Conservation (phyloP, 345 rosid genomes). For the Eucalyptus curtisii region DNA sequence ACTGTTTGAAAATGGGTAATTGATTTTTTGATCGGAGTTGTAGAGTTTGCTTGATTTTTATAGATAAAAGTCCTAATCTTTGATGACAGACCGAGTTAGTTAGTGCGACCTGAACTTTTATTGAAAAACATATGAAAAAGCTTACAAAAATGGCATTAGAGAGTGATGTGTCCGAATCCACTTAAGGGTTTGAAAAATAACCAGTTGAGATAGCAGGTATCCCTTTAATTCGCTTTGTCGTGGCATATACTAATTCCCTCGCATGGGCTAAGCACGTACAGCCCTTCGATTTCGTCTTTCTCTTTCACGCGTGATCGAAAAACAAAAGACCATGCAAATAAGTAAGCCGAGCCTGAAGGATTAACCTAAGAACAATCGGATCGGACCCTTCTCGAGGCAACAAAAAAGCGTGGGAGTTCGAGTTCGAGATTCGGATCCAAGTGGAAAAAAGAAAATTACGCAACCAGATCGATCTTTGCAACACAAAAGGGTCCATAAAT, state of each 20-base stretch:
- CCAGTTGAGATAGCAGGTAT: background rate
- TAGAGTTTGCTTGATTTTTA: background rate
- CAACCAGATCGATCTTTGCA: background rate
- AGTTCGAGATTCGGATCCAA: background rate
- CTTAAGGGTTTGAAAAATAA: background rate
- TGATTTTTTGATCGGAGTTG: background rate
- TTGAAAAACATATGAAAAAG: background rate
- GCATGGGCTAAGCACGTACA: background rate
- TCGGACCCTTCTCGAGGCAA: background rate
- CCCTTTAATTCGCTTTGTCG: background rate
- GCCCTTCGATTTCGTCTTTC: background rate
- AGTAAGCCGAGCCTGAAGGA: background rate
- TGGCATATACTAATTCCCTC: background rate
- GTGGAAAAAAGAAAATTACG: background rate
- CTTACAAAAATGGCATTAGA: background rate
- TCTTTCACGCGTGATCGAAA: background rate
- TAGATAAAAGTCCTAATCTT: background rate
- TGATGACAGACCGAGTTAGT: background rate
- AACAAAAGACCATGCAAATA: background rate
- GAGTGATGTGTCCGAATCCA: background rate
- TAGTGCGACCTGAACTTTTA: background rate
- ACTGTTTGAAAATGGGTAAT: background rate
- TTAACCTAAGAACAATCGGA: background rate
- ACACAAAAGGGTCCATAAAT: background rate
- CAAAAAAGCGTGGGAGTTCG: background rate